Evolutionary conservation across 805 yeast species (phyloP).

Genomic region (Pichia rugopelliculosa): DNA sequence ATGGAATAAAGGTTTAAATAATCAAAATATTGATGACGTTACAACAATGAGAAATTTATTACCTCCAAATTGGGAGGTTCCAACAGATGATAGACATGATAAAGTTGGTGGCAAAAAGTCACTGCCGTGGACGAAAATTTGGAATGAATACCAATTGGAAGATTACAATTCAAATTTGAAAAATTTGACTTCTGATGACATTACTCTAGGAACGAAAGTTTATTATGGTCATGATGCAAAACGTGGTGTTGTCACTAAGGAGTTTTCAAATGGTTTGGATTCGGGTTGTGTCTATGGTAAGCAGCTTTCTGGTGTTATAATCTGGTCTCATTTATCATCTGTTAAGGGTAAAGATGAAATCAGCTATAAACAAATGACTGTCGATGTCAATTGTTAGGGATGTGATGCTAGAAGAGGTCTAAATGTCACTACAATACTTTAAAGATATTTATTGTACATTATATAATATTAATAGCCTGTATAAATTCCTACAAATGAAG

Average conservation of each 20-base stretch:
- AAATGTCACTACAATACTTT: no score
- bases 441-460: no score
- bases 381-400: conserved; percentile 26
- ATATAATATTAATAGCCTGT: neutral
- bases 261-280: conserved; percentile 74
- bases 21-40: conserved; percentile 55
- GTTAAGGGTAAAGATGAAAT: conserved; percentile 11
- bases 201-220: conserved; percentile 35
- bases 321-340: conserved; percentile 31
- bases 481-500: neutral
- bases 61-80: conserved; percentile 52
- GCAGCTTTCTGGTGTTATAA: conserved; percentile 53
- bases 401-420: no score
- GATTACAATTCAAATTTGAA: conserved; percentile 6
- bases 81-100: conserved; percentile 40
- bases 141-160: conserved; percentile 23
- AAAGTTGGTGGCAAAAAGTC: conserved; percentile 23
- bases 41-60: conserved; percentile 64
- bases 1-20: conserved; percentile 49
- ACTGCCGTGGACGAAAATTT: conserved; percentile 28
- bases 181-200: conserved; percentile 6
- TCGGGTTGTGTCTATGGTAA: conserved; percentile 77
- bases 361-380: conserved; percentile 21
- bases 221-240: conserved; percentile 88
- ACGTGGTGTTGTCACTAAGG: conserved; percentile 58